Conservation (phyloP, 164 flowering plant species). For the Magnolia officinalis region DNA sequence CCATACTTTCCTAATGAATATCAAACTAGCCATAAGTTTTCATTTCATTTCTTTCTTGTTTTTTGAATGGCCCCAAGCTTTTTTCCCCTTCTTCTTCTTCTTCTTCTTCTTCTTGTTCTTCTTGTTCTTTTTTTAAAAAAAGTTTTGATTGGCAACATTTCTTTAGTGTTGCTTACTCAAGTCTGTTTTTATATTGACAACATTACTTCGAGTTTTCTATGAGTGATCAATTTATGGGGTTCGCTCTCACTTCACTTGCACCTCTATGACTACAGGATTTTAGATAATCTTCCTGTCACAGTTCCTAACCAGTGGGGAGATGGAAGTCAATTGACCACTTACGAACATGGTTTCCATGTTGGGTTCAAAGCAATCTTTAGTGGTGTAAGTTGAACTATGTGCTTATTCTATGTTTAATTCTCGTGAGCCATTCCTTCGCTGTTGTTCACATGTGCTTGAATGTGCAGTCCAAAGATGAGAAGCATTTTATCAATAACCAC, state of each 20-base stretch:
- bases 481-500: conserved; percentile 57
- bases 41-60: too few species aligned
- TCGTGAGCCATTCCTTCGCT: background rate
- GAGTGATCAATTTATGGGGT: background rate
- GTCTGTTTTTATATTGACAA: too few species aligned
- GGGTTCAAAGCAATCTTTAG: conserved; percentile 60
- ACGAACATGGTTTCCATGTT: conserved; percentile 90
- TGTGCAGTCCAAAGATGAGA: conserved; percentile 52
- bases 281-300: conserved; percentile 95
- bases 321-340: conserved; percentile 49
- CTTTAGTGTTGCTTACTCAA: background rate
- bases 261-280: conserved; percentile 31
- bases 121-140: background rate
- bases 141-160: background rate
- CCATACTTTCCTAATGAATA: too few species aligned
- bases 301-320: conserved; percentile 74
- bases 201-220: too few species aligned
- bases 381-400: conserved; percentile 31
- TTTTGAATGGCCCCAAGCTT: too few species aligned
- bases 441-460: conserved; percentile 5
- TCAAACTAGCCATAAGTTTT: too few species aligned
- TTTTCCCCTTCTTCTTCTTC: too few species aligned
- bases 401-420: background rate
- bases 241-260: background rate
- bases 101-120: too few species aligned